Conservation (phyloP, 2,329 filamentous ascomycete species). For the Cyphellophora europaea region DNA sequence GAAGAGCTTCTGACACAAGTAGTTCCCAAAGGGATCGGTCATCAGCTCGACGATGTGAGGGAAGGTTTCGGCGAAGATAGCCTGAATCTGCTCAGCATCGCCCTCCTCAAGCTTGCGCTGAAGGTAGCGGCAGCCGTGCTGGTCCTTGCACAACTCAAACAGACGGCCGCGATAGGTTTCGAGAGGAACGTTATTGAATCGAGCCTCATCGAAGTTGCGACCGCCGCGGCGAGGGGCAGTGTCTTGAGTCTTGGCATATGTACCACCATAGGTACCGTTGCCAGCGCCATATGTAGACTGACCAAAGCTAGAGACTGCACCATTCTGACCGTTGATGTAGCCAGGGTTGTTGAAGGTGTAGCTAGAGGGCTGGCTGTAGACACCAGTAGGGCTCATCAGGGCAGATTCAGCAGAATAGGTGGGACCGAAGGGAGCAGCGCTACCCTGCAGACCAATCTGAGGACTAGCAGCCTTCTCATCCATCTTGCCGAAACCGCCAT, state of each 20-base stretch:
- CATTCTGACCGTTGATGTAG: slow-evolving; percentile 19
- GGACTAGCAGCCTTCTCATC: slow-evolving; percentile 12
- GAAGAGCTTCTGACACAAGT: slow-evolving; percentile 95
- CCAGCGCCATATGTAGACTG: slow-evolving; percentile 52
- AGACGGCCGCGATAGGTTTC: slow-evolving; percentile 76
- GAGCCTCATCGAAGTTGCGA: slow-evolving; percentile 48
- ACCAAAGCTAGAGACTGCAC: slow-evolving; percentile 32
- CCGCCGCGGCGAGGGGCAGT: slow-evolving; percentile 58
- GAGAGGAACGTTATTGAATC: slow-evolving; percentile 73
- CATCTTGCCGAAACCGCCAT: slow-evolving; percentile 17
- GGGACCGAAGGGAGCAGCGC: slow-evolving; percentile 69
- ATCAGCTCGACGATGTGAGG: slow-evolving; percentile 93
- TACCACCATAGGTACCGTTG: slow-evolving; percentile 30
- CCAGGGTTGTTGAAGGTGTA: slow-evolving; percentile 32
- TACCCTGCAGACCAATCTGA: slow-evolving; percentile 54
- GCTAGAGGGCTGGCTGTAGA: slow-evolving; percentile 36
- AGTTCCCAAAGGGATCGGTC: slow-evolving; percentile 99
- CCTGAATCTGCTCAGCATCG: slow-evolving; percentile 70
- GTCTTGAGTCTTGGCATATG: slow-evolving; percentile 54
- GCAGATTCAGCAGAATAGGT: slow-evolving; percentile 30
- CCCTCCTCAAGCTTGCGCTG: slow-evolving; percentile 96
- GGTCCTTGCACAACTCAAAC: slow-evolving; percentile 89
- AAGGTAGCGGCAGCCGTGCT: slow-evolving; percentile 92
- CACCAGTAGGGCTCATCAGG: slow-evolving; percentile 25
- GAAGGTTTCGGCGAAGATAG: slow-evolving; percentile 92